These are phyloP conservation scores for Kwoniella botswanensis DNA, from an alignment of 768 basidiomycete genomes.

Conservation along the genomic window DNA sequence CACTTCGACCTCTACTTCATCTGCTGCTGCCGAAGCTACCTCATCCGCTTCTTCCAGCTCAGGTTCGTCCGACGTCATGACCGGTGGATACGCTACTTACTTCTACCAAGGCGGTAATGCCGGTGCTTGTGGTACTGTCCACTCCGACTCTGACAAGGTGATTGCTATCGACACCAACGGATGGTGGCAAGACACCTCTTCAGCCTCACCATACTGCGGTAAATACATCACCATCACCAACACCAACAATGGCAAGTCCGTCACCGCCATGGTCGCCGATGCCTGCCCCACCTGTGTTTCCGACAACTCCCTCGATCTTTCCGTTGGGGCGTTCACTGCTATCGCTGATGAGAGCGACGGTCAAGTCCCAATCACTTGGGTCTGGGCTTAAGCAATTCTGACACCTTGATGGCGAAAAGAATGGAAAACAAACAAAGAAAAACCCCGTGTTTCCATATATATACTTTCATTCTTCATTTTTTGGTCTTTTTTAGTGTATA, in stretches of 20 bases:
- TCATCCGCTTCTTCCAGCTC: conserved; percentile 35
- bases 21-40: conserved; percentile 32
- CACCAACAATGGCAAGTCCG: conserved; percentile 65
- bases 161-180: conserved; percentile 62
- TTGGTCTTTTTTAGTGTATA: conserved; percentile 23
- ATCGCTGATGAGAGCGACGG: conserved; percentile 66
- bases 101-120: conserved; percentile 73
- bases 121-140: conserved; percentile 75
- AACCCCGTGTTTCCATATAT: conserved; percentile 2
- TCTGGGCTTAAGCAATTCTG: conserved; percentile 21
- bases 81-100: conserved; percentile 62
- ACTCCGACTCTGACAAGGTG: conserved; percentile 63
- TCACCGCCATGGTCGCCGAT: conserved; percentile 73
- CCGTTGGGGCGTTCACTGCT: conserved; percentile 66
- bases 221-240: conserved; percentile 70
- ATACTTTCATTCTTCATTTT: conserved; percentile 12
- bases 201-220: conserved; percentile 70
- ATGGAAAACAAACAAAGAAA: background rate
- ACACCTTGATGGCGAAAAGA: conserved; percentile 16
- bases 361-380: conserved; percentile 58
- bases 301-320: conserved; percentile 67
- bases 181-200: conserved; percentile 62
- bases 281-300: conserved; percentile 79
- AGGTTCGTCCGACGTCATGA: conserved; percentile 35
- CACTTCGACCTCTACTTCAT: conserved; percentile 30